Conservation (phyloP, 352 stramenopile species). For the Globisporangium echinulatum region DNA sequence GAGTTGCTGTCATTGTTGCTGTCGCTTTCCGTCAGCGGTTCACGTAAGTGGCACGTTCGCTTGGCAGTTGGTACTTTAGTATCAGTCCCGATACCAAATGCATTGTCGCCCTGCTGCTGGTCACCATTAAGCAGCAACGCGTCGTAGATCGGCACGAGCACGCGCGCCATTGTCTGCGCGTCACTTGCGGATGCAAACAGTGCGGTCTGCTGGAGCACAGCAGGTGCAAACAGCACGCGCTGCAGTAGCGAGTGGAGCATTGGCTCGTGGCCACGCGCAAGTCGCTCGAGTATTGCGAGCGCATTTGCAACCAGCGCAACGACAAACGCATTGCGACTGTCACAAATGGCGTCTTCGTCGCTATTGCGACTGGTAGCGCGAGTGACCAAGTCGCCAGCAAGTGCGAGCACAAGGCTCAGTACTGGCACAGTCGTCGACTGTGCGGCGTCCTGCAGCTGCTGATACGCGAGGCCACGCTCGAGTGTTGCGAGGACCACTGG, state of each 20-base stretch:
- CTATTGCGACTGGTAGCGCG: conserved; percentile 6
- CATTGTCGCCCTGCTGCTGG: too few species aligned
- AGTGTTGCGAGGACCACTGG: neutral
- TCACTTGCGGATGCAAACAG: conserved; percentile 41
- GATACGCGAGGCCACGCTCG: too few species aligned
- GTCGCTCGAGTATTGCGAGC: conserved; percentile 29
- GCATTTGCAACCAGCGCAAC: conserved; percentile 30
- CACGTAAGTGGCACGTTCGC: conserved; percentile 46
- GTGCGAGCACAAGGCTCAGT: neutral
- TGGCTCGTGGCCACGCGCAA: conserved; percentile 43
- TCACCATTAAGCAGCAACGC: conserved; percentile 64
- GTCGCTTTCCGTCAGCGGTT: conserved; percentile 39
- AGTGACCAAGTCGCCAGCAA: conserved; percentile 12
- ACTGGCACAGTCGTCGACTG: neutral
- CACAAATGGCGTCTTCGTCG: conserved; percentile 18
- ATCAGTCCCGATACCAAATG: too few species aligned
- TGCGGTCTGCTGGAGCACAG: conserved; percentile 26
- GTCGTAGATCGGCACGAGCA: conserved; percentile 63
- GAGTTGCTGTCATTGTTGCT: conserved; percentile 24
- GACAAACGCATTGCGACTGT: conserved; percentile 21
- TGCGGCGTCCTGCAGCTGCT: neutral
- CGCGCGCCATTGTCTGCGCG: conserved; percentile 34
- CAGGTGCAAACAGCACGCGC: conserved; percentile 38
- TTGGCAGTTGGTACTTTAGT: conserved; percentile 14
- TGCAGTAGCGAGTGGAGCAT: conserved; percentile 40